Base-by-base conservation (phyloP, 768 basidiomycete species). In the Agaricus blazei region DNA sequence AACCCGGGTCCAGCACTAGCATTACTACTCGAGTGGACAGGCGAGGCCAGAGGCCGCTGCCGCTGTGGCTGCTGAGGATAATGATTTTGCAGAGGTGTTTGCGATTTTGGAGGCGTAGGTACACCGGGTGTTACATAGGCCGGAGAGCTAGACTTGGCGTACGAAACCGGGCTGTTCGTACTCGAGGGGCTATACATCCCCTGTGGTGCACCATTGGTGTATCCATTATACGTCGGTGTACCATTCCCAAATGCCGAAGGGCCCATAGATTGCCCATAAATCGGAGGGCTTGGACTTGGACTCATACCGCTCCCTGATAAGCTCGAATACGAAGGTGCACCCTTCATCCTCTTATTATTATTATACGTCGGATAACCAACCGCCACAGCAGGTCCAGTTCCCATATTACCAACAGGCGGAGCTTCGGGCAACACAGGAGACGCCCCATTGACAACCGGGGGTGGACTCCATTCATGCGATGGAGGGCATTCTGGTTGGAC, bases 381-480 rank as follows among this genome's bases (percentile, higher is more conserved):
- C 12, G 7, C 40, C 23, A 55, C 54, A 28, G 38, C 47, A 55
- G 14, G 28, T 19, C 54, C 47, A 34, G n/a, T 41, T 15, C 48
- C 40, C 4, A 28, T 37, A 40, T 29, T 42, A 12, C 54, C 54
- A 28, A 55, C 46, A 1, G 61, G 60, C 9, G 64, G 58, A 15
- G 61, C 59, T 44, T 71, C 67, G 6, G 76, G 76, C 7, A 79
- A 64, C 23, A 77, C 73, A 1, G 77, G 62, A 31, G 64, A 62
- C 9, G 60, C 57, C 27, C 70, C 62, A 27, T 60, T 64, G 7
- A 55, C 28, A n/a, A 55, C 19, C 3, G 76, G 75, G 3, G 72
- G 74, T 0, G 76, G 76, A 44, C 68, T 69, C 76, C 77, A 77
- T 2, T 74, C 72, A 65, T 77, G 75, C 4, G 72, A 75, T 9